Base-by-base conservation (phyloP, 768 basidiomycete species). In the Naganishia antarctica region DNA sequence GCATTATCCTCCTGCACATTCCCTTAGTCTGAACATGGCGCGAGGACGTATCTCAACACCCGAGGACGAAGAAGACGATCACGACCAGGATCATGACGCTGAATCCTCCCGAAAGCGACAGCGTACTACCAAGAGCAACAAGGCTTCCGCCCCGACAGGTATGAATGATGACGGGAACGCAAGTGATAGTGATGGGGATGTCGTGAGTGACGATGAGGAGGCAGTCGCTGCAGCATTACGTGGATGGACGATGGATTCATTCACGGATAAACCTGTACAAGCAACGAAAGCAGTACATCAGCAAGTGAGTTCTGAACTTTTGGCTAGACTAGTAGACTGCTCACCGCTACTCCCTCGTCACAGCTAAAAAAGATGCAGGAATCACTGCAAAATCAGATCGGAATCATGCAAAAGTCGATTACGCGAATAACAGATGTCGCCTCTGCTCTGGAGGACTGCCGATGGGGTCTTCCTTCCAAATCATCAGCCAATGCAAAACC, bases 391-490 rank as follows among this genome's bases (percentile, higher is more conserved):
- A 16, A 3, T 6, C 53, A 57, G 15, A 26, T 57, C 53, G 21
- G 32, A 37, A 34, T 40, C 21, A 57, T 57, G 53, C 2, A 34
- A 16, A 21, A 16, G 11, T 57, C 53, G 6, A 58, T 58, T 50
- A 15, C 44, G 32, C 37, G 43, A 21, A 60, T 60, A 28, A 60
- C 59, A 32, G 59, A 60, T 21, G 59, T 60, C 18, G 59, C 59
- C 18, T 23, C 32, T 9, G 59, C 59, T 1, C 26, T 34, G 7
- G 59, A 60, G 25, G 59, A 60, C 26, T 60, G 59, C 46, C 59
- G 59, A 5, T 37, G 31, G 37, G 37, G 37, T 41, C 34, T 57
- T 2, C 37, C 31, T 21, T 11, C 53, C 12, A 57, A 40, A 40
- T 37, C 53, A 40, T 12, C 53, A 0, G n/a, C 53, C 21, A 25